Conservation (phyloP, 306 rosid genomes). For the Alnus rubra region DNA sequence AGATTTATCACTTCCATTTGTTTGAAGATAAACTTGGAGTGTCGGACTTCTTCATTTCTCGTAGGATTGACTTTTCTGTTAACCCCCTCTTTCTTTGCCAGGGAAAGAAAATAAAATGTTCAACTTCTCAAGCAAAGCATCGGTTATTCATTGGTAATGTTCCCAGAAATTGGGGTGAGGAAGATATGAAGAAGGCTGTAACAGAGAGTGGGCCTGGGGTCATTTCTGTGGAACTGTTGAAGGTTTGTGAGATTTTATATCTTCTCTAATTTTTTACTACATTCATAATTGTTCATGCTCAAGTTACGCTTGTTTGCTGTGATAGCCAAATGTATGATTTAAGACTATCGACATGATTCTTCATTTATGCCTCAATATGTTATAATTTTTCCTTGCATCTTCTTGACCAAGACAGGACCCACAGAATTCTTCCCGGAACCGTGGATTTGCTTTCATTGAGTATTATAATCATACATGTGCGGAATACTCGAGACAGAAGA, state of each 20-base stretch:
- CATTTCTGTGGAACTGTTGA: constrained; percentile 54
- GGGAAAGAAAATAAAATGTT: constrained; percentile 64
- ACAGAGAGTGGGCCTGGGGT: constrained; percentile 65
- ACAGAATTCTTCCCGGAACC: constrained; percentile 49
- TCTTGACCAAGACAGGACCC: constrained; percentile 50
- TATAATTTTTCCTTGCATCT: constrained; percentile 3
- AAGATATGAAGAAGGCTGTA: constrained; percentile 55
- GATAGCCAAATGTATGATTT: neutral
- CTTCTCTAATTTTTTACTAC: neutral
- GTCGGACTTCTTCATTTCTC: neutral
- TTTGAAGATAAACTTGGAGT: neutral
- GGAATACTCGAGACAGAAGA: constrained; percentile 61
- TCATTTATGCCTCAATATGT: constrained; percentile 21
- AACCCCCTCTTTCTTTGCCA: constrained; percentile 22
- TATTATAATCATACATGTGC: constrained; percentile 73
- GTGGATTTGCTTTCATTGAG: constrained; percentile 66
- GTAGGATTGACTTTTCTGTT: constrained; percentile 5
- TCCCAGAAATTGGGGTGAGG: constrained; percentile 65
- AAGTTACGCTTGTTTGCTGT: neutral
- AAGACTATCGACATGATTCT: neutral
- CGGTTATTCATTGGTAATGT: constrained; percentile 69
- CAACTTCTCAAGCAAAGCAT: constrained; percentile 63
- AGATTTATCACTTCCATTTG: neutral
- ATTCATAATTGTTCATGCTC: constrained; percentile 11
- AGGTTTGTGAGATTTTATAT: constrained; percentile 36